Evolutionary conservation across 192 early-diverging fungal species (phyloP).

Genomic region (Entomortierella parvispora): DNA sequence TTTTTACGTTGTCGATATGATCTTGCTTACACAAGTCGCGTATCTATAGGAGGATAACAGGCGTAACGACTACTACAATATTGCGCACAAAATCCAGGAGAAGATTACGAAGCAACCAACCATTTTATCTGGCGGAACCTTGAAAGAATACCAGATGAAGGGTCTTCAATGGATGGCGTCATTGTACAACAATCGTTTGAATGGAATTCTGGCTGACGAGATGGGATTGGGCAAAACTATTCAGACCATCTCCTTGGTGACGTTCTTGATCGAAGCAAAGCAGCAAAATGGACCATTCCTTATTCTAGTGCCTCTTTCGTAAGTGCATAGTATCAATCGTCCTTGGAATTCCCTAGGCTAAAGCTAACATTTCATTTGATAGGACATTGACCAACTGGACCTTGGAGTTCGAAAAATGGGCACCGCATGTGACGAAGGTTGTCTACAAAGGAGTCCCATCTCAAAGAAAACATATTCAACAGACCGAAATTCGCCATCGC

Average conservation of each 20-base stretch:
- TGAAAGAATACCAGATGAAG: slow-evolving; percentile 93
- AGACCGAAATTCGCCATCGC: slow-evolving; percentile 72
- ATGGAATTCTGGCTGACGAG: slow-evolving; percentile 94
- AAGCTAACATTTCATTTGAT: no score
- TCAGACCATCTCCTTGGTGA: slow-evolving; percentile 89
- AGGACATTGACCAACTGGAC: slow-evolving; percentile 96
- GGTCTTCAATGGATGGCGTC: slow-evolving; percentile 86
- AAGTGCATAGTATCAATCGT: slow-evolving; percentile 61
- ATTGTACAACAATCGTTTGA: slow-evolving; percentile 78
- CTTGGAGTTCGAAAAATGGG: slow-evolving; percentile 98
- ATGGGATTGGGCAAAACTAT: slow-evolving; percentile 91
- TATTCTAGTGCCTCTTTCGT: slow-evolving; percentile 66
- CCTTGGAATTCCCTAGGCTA: no score
- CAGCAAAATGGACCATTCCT: slow-evolving; percentile 80
- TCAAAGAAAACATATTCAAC: slow-evolving; percentile 75
- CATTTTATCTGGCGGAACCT: slow-evolving; percentile 86
- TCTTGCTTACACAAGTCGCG: no score
- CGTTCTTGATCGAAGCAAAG: slow-evolving; percentile 78
- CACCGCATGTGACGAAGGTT: slow-evolving; percentile 87
- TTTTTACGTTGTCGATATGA: not conserved
- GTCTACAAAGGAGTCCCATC: slow-evolving; percentile 93
- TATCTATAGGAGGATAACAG: slow-evolving; percentile 56
- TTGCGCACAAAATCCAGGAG: slow-evolving; percentile 91
- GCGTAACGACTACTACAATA: slow-evolving; percentile 83
- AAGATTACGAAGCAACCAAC: slow-evolving; percentile 75